These are phyloP conservation scores for Tricholoma hemisulphureum DNA, from an alignment of 768 basidiomycete species.

Conservation along the genomic window DNA sequence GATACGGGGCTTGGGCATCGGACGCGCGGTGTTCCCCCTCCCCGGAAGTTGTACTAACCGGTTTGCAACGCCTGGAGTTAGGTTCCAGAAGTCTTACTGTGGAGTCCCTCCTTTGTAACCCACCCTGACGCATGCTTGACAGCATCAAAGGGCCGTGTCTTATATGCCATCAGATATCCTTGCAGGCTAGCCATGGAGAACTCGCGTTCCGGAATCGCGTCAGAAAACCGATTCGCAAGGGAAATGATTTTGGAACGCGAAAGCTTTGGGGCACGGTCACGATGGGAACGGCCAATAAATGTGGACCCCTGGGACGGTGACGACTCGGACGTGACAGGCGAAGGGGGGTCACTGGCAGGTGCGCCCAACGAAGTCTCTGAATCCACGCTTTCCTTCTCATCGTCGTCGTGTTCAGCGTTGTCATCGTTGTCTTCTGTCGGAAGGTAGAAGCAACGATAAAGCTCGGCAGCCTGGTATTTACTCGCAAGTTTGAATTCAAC, in stretches of 20 bases:
- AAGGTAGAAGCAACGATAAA: conserved; percentile 68
- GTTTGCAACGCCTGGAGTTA: neutral
- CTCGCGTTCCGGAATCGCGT: conserved; percentile 45
- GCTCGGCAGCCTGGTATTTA: conserved; percentile 58
- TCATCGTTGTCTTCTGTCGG: conserved; percentile 28
- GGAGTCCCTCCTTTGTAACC: conserved; percentile 43
- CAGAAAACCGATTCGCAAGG: conserved; percentile 57
- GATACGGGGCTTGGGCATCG: too few species aligned
- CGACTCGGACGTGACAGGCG: neutral
- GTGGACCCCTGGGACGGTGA: neutral
- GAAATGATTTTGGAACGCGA: conserved; percentile 34
- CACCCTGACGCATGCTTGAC: conserved; percentile 43
- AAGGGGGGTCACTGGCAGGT: neutral
- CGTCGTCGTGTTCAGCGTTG: neutral
- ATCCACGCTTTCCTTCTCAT: conserved; percentile 8
- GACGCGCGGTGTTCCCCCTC: neutral
- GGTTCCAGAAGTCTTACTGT: neutral
- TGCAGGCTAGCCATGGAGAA: conserved; percentile 49
- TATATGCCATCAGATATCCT: conserved; percentile 69
- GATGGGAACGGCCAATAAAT: conserved; percentile 24
- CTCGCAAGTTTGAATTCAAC: conserved; percentile 72
- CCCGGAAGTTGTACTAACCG: neutral
- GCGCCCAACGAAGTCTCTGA: conserved; percentile 1
- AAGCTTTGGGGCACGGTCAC: conserved; percentile 35
- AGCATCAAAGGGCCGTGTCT: conserved; percentile 55